Base-by-base conservation (phyloP, 2,329 filamentous ascomycete species). In the Colletotrichum magnum region DNA sequence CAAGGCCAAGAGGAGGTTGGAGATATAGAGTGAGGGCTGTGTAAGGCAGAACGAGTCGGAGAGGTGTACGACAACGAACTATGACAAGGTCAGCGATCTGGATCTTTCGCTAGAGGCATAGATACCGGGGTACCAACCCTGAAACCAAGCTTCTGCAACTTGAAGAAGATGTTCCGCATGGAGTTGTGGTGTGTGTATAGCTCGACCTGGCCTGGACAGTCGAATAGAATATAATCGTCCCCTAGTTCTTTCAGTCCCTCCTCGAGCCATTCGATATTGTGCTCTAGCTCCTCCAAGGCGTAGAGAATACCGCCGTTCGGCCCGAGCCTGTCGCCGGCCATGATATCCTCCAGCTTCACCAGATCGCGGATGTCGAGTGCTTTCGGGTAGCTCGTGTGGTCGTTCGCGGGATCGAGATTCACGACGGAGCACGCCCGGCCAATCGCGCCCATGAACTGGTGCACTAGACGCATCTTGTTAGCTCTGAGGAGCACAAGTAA, bases 361-460 rank as follows among this genome's bases (percentile, higher is more conserved):
- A 99, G 85, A 65, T 93, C 89, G 70, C 96, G 92, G 63, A 99
- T 95, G 77, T 99, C 96, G 73, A 99, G 87, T 5, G 95, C 95
- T 75, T 92, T 94, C 21, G 92, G 91, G 80, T 98, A 99, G 71
- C 90, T 93, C 1, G 94, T 96, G 69, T 92, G 91, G 77, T 98
- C 95, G 85, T 99, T 99, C 63, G 96, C 96, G 28, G 96, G 96
- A 82, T 99, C 96, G 73, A 99, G 91, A 79, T 99, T 99, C 68
- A 98, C 94, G 45, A 98, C 91, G 16, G 94, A 97, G 84, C 94
- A 97, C 80, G 97, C 95, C 65, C 96, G 92, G 70, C 95, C 94
- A 78, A 99, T 97, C 72, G 96, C 95, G 73, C 92, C 92, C 87
- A 98, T 92, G 84, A 99, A 99, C 83, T 99, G 96, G 78, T 98